Percentiles rank a stretch among this genome's conserved stretches.
These are phyloP conservation scores for Syzygium syzygioides DNA, from an alignment of 441 rosid species.

Conservation along the genomic window DNA sequence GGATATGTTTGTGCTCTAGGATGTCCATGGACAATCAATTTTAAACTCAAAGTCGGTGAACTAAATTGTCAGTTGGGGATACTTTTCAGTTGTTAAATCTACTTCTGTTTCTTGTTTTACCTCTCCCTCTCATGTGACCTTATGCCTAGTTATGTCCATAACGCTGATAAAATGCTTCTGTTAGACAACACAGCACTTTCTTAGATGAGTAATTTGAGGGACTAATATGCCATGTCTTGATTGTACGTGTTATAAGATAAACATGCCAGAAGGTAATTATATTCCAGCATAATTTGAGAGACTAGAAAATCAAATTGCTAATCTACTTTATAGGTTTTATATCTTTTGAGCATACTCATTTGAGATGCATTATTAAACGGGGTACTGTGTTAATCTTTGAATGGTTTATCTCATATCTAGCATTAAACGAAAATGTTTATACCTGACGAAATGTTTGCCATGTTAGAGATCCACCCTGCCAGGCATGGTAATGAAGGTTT, in stretches of 20 bases:
- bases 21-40: not conserved
- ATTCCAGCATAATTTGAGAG: not conserved
- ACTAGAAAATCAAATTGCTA: not conserved
- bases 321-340: not conserved
- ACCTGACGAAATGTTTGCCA: not conserved
- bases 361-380: not conserved
- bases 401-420: not conserved
- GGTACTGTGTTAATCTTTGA: not conserved
- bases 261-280: not conserved
- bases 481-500: not conserved
- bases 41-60: not conserved
- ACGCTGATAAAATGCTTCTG: not conserved
- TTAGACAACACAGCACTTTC: not conserved
- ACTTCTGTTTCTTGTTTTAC: not conserved
- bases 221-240: not conserved
- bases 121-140: not conserved
- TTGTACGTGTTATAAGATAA: not conserved
- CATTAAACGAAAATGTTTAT: not conserved
- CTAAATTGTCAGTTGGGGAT: not conserved
- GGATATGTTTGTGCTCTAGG: not conserved
- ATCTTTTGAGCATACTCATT: not conserved
- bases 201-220: not conserved
- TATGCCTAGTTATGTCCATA: not conserved
- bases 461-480: not conserved
- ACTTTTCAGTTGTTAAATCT: not conserved